Evolutionary conservation across 2,329 filamentous ascomycete species (phyloP).

Genomic region (Xylariaceae sp.): DNA sequence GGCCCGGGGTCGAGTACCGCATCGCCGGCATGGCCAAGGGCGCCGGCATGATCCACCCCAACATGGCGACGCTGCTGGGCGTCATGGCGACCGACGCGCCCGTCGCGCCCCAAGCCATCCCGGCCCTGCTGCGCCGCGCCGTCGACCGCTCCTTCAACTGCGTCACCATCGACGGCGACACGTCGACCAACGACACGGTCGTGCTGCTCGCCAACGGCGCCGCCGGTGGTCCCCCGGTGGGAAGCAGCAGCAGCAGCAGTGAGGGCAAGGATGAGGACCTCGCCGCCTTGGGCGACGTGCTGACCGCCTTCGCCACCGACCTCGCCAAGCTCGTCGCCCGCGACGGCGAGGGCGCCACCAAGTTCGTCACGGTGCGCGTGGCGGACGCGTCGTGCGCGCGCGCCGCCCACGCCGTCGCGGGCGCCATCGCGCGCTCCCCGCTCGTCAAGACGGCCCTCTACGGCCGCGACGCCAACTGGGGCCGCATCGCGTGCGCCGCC

Average conservation of each 20-base stretch:
- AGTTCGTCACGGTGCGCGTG: conserved; percentile 91
- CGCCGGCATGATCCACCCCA: conserved; percentile 97
- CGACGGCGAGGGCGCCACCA: conserved; percentile 94
- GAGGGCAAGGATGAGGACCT: too few relatives aligned
- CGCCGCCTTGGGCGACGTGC: conserved; percentile 58
- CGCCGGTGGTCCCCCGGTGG: conserved; percentile 63
- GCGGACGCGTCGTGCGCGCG: conserved; percentile 61
- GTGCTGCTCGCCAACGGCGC: conserved; percentile 93
- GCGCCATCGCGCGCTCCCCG: conserved; percentile 81
- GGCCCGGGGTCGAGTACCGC: conserved; percentile 65
- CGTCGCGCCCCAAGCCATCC: conserved; percentile 60
- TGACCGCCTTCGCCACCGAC: conserved; percentile 73
- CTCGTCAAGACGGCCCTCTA: conserved; percentile 97
- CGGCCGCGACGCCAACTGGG: conserved; percentile 97
- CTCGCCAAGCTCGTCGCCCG: conserved; percentile 90
- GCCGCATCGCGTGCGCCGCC: conserved; percentile 88
- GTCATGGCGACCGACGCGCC: conserved; percentile 89
- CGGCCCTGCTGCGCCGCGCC: conserved; percentile 62
- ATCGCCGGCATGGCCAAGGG: conserved; percentile 96
- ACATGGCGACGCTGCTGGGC: conserved; percentile 93
- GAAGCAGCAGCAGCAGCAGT: conserved; percentile 39
- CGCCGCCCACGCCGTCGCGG: conserved; percentile 72
- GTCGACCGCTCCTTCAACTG: conserved; percentile 87
- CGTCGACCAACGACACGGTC: conserved; percentile 93
- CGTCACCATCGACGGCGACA: conserved; percentile 95